Base-by-base conservation (phyloP, 176 grass and related monocot species). In the Echinochloa phyllopogon region DNA sequence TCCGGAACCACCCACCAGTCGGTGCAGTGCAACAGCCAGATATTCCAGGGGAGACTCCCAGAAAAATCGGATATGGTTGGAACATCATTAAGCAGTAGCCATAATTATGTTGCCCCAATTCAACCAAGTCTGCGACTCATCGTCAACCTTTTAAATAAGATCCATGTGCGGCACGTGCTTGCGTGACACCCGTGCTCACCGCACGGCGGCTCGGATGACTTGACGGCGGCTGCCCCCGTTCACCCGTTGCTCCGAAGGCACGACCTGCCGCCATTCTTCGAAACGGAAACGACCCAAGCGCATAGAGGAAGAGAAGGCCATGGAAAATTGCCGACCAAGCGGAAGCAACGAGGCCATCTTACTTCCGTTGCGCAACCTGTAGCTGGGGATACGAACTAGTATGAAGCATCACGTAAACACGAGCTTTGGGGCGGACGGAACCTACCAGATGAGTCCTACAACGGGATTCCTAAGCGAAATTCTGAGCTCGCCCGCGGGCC, bases 101-200 rank as follows among this genome's bases (percentile, higher is more conserved):
- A 64, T 47, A 14, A 55, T 17, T 48, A 33, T 21, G 58, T 6
- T 78, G 18, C 50, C 51, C 23, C 23, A 80, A 33, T n/a, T 44
- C 4, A 4, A 12, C 9, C 56, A 8, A 6, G 29, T 17, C 21
- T 10, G 10, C 10, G 1, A 58, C 23, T 33, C 29, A n/a, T n/a
- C n/a, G n/a, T 58, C 38, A 8, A 56, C 39, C 16, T 76, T 21
- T 67, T 27, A 82, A 40, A 67, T 49, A 83, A 18, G 41, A 82
- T 68, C 63, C 64, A 55, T 20, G 33, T 0, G 29, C 15, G 14
- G 70, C 70, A 60, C 14, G 69, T 75, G 66, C 79, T 6, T 11
- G 68, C 27, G 27, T 23, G 73, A 68, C 55, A 43, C n/a, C 56
- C 9, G 42, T 40, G 67, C 56, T 64, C 45, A 80, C 10, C 24